Conservation (phyloP, 1,284 basidiomycete genomes). For the Wolfiporia cocos region DNA sequence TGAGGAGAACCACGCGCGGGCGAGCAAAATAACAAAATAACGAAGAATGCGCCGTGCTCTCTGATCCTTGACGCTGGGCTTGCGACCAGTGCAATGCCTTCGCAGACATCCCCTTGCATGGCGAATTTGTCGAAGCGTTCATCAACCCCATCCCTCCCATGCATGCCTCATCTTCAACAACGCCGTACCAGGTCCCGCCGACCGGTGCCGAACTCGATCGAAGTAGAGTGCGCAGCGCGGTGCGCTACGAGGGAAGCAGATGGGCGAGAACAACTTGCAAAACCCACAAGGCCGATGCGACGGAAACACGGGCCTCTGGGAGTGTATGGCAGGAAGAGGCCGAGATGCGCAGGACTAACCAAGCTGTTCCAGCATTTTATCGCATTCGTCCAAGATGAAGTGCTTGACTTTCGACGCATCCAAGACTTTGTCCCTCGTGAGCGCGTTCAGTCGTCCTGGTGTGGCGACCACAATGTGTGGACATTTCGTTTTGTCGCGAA, state of each 20-base stretch:
- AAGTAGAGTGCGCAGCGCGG: constrained; percentile 34
- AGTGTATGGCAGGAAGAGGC: constrained; percentile 16
- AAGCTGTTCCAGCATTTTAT: constrained; percentile 99
- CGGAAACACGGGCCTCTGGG: constrained; percentile 25
- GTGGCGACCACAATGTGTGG: constrained; percentile 99
- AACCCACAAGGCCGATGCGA: constrained; percentile 28
- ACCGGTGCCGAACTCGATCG: constrained; percentile 25
- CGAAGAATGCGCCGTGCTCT: constrained; percentile 11
- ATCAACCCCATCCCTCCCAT: constrained; percentile 10
- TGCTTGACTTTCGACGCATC: constrained; percentile 95
- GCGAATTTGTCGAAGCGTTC: constrained; percentile 11
- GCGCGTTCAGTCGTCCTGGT: constrained; percentile 91
- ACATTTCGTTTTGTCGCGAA: constrained; percentile 96
- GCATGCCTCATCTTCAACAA: constrained; percentile 14
- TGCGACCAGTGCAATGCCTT: constrained; percentile 8
- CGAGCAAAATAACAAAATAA: constrained; percentile 14
- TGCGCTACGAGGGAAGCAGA: constrained; percentile 42
- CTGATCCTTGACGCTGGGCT: constrained; percentile 9
- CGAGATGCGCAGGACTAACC: constrained; percentile 86
- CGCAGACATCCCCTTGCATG: constrained; percentile 7
- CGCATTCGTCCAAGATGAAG: constrained; percentile 99
- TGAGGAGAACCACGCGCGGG: constrained; percentile 6
- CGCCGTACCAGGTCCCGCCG: constrained; percentile 14
- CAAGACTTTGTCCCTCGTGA: constrained; percentile 88
- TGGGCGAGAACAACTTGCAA: constrained; percentile 44